Evolutionary conservation across 306 rosid species (phyloP), one percentile per base, ranked within the genome.

Genomic region (Betula pendula): DNA sequence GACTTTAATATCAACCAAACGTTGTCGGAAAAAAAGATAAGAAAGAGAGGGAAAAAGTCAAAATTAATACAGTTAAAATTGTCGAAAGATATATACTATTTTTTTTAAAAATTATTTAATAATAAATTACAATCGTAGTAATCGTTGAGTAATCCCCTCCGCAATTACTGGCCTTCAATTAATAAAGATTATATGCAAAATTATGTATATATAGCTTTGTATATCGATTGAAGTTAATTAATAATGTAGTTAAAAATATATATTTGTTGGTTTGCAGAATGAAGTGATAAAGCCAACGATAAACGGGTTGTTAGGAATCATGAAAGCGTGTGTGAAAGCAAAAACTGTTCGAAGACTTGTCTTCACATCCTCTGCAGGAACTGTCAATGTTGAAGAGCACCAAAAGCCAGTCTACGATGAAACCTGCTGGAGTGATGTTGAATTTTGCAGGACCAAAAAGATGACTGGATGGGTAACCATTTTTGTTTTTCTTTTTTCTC

Each of bases 391-490:
- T 20, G 63, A 79, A 2, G 90, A 88, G 56, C 58, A 82, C 9
- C 68, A 45, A 31, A 90, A 58, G 74, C 22, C 83, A 1, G 47
- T 47, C 9, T 59, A 71, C 1, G 88, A 93, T 45, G 95, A 93
- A 77, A 88, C 71, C 17, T 74, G 88, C 50, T 91, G 96, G 98
- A 90, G 84, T 25, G 93, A 91, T 14, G 78, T 89, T 40, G 87
- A 89, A 0, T 91, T 93, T 31, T 88, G 93, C 60, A 79, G 81
- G 0, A 75, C 79, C 76, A 78, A 76, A 13, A 84, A 88, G 59
- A 93, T 89, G 95, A 90, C 91, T 9, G 98, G 90, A 10, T 93
- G 98, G 98, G 97, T 93, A n/a, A n/a, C n/a, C n/a, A 44, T 77
- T 38, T 9, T 17, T 65, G 0, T 7, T 59, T 2, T 0, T 5